These are phyloP conservation scores for Excoecaria cochinchinensis DNA, from an alignment of 345 rosid genomes.

Conservation along the genomic window DNA sequence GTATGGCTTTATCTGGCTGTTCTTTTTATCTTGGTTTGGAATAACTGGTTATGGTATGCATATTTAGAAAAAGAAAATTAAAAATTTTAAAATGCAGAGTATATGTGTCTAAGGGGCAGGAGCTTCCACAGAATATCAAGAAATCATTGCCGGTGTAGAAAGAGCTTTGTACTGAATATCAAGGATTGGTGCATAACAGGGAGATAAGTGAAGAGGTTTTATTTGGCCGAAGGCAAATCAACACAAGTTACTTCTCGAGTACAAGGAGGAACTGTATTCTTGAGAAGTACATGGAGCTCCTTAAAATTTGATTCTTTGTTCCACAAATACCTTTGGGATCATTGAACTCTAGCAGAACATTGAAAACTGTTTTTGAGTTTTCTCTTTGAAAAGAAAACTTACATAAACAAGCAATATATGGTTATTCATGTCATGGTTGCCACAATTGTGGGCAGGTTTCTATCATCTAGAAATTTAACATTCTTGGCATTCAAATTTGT, in stretches of 20 bases:
- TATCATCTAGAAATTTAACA: background rate
- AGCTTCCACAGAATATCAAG: background rate
- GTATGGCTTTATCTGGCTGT: background rate
- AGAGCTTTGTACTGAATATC: slow-evolving; percentile 2
- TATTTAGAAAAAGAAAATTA: background rate
- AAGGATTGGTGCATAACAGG: no score
- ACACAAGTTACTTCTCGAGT: background rate
- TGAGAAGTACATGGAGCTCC: background rate
- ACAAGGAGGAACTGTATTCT: background rate
- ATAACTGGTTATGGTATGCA: background rate
- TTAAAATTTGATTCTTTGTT: background rate
- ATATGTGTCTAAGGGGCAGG: background rate
- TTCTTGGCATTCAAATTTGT: background rate
- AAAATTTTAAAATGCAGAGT: background rate
- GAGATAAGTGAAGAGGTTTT: background rate
- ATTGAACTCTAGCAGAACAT: background rate
- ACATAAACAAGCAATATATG: background rate
- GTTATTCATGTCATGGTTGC: background rate
- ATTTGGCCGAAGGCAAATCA: background rate
- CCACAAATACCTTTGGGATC: background rate
- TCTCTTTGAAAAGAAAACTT: background rate
- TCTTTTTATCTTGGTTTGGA: background rate
- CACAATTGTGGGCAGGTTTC: background rate
- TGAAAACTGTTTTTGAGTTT: background rate
- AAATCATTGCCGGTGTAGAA: background rate